Percentiles rank a stretch among this genome's conserved stretches.
These are phyloP conservation scores for Fusarium sp. DNA, from an alignment of 2,329 filamentous ascomycete genomes.

Conservation along the genomic window DNA sequence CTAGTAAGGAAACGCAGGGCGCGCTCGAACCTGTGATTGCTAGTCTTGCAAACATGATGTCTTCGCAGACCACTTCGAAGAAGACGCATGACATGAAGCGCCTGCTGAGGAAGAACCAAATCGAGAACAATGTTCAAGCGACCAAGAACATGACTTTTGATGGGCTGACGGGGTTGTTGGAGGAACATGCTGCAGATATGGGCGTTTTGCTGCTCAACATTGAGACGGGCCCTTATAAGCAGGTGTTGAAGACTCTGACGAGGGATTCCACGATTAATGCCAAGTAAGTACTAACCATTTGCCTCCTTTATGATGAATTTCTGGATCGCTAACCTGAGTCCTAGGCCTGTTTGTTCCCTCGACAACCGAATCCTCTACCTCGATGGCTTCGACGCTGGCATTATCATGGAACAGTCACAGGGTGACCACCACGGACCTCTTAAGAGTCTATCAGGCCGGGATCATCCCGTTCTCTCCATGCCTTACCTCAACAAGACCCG, in stretches of 20 bases:
- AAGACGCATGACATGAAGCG: constrained; percentile 24
- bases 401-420: constrained; percentile 25
- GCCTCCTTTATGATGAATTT: too few relatives aligned
- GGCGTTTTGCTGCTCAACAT: constrained; percentile 19
- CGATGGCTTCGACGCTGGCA: constrained; percentile 14
- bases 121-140: constrained; percentile 19
- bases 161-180: not conserved
- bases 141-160: constrained; percentile 22
- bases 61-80: constrained; percentile 22
- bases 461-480: constrained; percentile 3
- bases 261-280: not conserved
- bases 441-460: not conserved
- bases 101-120: constrained; percentile 8
- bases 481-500: constrained; percentile 18
- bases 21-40: constrained; percentile 1
- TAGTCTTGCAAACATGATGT: constrained; percentile 17
- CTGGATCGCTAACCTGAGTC: not conserved
- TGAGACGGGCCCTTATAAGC: constrained; percentile 12
- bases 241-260: not conserved
- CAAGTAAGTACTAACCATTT: not conserved
- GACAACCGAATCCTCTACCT: constrained; percentile 12
- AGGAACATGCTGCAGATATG: constrained; percentile 15
- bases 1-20: not conserved
- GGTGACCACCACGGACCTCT: constrained; percentile 7
- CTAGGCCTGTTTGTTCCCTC: not conserved